Base-by-base conservation (phyloP, 495 filamentous ascomycete species). In the Aspergillus leporis region DNA sequence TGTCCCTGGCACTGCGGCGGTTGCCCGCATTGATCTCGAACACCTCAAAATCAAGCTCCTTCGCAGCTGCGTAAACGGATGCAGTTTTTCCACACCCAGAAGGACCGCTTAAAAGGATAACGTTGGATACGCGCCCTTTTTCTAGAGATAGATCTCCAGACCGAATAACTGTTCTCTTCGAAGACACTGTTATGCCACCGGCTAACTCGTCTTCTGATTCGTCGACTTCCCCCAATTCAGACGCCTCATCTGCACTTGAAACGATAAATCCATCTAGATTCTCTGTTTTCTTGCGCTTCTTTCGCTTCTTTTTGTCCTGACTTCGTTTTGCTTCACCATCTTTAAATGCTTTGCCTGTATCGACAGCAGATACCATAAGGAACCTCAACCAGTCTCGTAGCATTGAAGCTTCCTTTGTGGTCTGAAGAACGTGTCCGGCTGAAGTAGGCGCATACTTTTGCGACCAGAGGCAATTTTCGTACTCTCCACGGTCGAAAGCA, bases 71-170 rank as follows among this genome's bases (percentile, higher is more conserved):
- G 72, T 96, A 92, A 0, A 97, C 87, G 1, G 91, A 86, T 16
- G 95, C 93, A 13, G 92, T 95, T 72, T 99, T 99, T 8, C 95
- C 95, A 68, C 88, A 96, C 2, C 95, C 95, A 56, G 85, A 77
- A 1, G 94, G 92, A 5, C 95, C 95, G 67, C 92, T 98, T 30
- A 99, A 80, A 6, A 99, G 72, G 28, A 96, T 83, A 2, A 87
- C 84, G 66, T 88, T 88, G 28, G 69, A 61, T 32, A 78, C 46
- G 23, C 67, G 75, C 25, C 53, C 74, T 71, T 83, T 85, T n/a
- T 71, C 73, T 14, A 64, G 62, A 55, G 72, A 68, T 47, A 76
- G 61, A 63, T 85, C 81, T 31, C 82, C 81, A 9, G 77, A 70
- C 58, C 88, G 79, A 30, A 94, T 77, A 5, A 91, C 81, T 0